phyloP scores from a whole-genome alignment of 257 asterid species.

The Linaria vulgaris region DNA sequence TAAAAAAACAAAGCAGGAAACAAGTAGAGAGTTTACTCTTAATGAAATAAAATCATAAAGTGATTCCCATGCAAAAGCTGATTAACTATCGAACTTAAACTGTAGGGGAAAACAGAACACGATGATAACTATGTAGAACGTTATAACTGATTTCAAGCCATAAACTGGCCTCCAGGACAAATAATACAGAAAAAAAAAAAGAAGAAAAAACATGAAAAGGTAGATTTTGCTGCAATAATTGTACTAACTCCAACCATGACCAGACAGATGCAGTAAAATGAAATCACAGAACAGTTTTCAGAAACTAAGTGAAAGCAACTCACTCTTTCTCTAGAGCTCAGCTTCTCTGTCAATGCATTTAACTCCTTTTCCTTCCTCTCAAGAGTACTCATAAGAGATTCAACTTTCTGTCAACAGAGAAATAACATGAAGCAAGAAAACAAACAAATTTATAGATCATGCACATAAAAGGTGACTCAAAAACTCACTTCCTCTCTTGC shows the following conservation, averaged over 20 bases:
- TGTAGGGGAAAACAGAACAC: background rate
- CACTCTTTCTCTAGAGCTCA: conserved; percentile 71
- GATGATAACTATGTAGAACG: background rate
- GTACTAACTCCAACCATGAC: background rate
- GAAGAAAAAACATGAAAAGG: background rate
- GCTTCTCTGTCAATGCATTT: conserved; percentile 52
- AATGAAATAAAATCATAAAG: background rate
- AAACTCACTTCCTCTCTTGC: conserved; percentile 70
- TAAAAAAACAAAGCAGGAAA: background rate
- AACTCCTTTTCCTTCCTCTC: conserved; percentile 68
- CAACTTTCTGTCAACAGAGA: conserved; percentile 59
- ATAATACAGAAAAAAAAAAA: conserved; percentile 5
- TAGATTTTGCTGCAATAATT: background rate
- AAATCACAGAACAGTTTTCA: conserved; percentile 10
- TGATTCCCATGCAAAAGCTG: background rate
- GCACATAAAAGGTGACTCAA: conserved; percentile 3
- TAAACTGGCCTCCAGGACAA: conserved; percentile 18
- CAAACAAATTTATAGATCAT: background rate
- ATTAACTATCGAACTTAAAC: background rate
- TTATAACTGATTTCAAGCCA: background rate
- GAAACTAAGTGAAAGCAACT: conserved; percentile 37
- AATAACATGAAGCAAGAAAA: conserved; percentile 4
- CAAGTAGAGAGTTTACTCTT: background rate
- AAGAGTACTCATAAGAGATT: conserved; percentile 41
- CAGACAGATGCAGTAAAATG: conserved; percentile 1